These are phyloP conservation scores for Saksenaea vasiformis DNA, from an alignment of 371 early-diverging fungal genomes.

Conservation along the genomic window DNA sequence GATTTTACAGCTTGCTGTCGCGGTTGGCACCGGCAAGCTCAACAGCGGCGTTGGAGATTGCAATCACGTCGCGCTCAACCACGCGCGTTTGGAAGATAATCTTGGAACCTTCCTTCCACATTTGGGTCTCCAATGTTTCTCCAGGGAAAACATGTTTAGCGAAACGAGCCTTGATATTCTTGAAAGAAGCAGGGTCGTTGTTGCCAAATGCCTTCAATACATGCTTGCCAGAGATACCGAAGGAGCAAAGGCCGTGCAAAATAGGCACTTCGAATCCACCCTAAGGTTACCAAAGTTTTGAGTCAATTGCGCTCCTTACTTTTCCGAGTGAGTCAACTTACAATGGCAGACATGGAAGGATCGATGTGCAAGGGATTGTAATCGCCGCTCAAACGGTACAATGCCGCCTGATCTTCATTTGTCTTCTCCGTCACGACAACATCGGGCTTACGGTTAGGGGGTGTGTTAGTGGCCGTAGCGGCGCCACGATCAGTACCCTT, in stretches of 20 bases:
- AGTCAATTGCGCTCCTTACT: neutral
- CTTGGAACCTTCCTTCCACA: conserved; percentile 91
- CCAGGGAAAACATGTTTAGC: conserved; percentile 94
- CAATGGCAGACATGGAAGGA: conserved; percentile 87
- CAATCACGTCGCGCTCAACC: conserved; percentile 87
- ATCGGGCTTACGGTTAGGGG: conserved; percentile 88
- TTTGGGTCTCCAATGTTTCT: conserved; percentile 93
- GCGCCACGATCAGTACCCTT: conserved; percentile 76
- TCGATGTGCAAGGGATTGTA: conserved; percentile 95
- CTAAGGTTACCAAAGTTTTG: conserved; percentile 2
- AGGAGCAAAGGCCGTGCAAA: conserved; percentile 93
- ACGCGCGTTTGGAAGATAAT: conserved; percentile 92
- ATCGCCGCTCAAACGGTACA: conserved; percentile 91
- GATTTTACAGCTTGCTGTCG: conserved; percentile 46
- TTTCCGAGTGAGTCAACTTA: conserved; percentile 7
- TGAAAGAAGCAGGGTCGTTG: conserved; percentile 71
- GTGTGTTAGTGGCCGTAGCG: conserved; percentile 69
- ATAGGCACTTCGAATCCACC: conserved; percentile 97
- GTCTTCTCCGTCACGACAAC: conserved; percentile 83
- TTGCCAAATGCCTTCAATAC: conserved; percentile 76
- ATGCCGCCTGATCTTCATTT: conserved; percentile 88
- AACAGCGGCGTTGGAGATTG: conserved; percentile 87
- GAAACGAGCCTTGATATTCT: conserved; percentile 90
- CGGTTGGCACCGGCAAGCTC: conserved; percentile 54
- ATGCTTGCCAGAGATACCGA: conserved; percentile 91